Percentiles rank a stretch among this genome's conserved stretches.
These are phyloP conservation scores for Trichosporon asahii DNA, from an alignment of 1,284 basidiomycete genomes.

Conservation along the genomic window DNA sequence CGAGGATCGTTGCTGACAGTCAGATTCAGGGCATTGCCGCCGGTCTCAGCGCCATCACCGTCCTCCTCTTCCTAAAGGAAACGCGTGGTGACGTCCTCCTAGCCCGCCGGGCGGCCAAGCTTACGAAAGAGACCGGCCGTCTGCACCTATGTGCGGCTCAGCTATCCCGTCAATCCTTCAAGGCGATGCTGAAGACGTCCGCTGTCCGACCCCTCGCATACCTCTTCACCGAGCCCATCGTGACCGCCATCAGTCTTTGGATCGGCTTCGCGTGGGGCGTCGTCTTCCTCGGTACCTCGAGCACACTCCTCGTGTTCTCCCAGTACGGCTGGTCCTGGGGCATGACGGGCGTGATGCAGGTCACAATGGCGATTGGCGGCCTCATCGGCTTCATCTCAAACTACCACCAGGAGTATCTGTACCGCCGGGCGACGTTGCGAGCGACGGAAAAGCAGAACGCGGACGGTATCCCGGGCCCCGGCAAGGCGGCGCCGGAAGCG, in stretches of 20 bases:
- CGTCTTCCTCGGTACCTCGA: slow-evolving; percentile 42
- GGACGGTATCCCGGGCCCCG: slow-evolving; percentile 18
- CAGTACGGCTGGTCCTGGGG: slow-evolving; percentile 44
- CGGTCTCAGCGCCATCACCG: slow-evolving; percentile 36
- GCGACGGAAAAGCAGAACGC: slow-evolving; percentile 22
- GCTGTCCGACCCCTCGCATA: slow-evolving; percentile 44
- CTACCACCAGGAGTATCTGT: slow-evolving; percentile 48
- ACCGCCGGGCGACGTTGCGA: slow-evolving; percentile 29
- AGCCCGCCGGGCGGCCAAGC: slow-evolving; percentile 41
- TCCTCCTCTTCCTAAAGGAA: slow-evolving; percentile 46
- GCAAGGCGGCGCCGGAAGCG: slow-evolving; percentile 53
- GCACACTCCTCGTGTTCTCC: slow-evolving; percentile 38
- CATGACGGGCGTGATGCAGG: slow-evolving; percentile 41
- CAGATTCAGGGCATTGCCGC: slow-evolving; percentile 35
- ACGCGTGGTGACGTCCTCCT: slow-evolving; percentile 55
- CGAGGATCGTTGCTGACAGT: neutral
- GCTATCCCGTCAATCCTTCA: slow-evolving; percentile 42
- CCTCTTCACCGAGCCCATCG: slow-evolving; percentile 54
- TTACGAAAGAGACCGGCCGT: slow-evolving; percentile 50
- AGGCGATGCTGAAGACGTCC: slow-evolving; percentile 41
- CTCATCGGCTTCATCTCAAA: slow-evolving; percentile 70
- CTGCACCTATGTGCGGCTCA: slow-evolving; percentile 46
- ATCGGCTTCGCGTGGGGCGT: slow-evolving; percentile 51
- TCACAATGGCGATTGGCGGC: slow-evolving; percentile 55
- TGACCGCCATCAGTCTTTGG: slow-evolving; percentile 53